phyloP scores from a whole-genome alignment of 2,329 filamentous ascomycete genomes.

The Xylaria sp. region DNA sequence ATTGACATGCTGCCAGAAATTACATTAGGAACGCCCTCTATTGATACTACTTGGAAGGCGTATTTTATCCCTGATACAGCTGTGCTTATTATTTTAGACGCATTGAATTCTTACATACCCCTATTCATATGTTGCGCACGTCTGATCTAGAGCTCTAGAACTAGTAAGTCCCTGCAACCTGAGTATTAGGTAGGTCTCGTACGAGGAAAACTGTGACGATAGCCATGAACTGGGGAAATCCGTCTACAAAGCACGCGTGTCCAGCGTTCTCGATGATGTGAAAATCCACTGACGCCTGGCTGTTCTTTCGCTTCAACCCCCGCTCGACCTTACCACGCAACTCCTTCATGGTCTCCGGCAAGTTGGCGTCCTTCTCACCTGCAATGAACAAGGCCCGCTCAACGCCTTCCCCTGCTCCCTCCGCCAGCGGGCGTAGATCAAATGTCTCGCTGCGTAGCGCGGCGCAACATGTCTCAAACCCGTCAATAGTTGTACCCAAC shows the following conservation, averaged over 20 bases:
- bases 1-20: too few relatives aligned
- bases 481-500: conserved; percentile 42
- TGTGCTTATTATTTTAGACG: too few relatives aligned
- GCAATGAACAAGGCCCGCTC: conserved; percentile 43
- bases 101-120: too few relatives aligned
- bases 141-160: too few relatives aligned
- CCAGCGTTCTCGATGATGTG: conserved; percentile 42
- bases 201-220: conserved; percentile 33
- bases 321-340: conserved; percentile 42
- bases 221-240: conserved; percentile 37
- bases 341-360: conserved; percentile 41
- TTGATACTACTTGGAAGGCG: too few relatives aligned
- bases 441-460: conserved; percentile 43
- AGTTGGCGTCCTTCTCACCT: conserved; percentile 44
- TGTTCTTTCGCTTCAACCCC: conserved; percentile 34
- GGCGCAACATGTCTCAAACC: conserved; percentile 46
- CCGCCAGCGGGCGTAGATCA: conserved; percentile 42
- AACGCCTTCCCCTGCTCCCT: conserved; percentile 38
- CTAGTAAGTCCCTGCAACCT: too few relatives aligned
- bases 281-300: conserved; percentile 33
- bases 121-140: too few relatives aligned
- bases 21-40: too few relatives aligned
- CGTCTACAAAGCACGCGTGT: conserved; percentile 45
- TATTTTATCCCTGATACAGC: too few relatives aligned
- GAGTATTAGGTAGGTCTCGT: too few relatives aligned